Evolutionary conservation across 495 filamentous ascomycete species (phyloP).

Genomic region (Lineolata rhizophorae): DNA sequence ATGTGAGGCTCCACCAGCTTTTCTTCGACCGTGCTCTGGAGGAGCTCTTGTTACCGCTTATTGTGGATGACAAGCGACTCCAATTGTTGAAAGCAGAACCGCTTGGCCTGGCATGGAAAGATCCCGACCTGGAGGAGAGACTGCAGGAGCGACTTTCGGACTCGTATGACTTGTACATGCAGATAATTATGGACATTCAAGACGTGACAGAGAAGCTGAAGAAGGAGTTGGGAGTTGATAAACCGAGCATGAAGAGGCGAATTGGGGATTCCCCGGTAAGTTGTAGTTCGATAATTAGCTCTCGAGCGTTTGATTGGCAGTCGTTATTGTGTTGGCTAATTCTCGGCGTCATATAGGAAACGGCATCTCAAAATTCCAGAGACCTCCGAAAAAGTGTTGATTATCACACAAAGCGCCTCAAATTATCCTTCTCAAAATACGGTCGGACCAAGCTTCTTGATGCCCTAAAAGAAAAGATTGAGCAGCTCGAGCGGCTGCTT

Average conservation of each 20-base stretch:
- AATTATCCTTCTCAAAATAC: background rate
- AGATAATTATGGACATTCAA: slow-evolving; percentile 5
- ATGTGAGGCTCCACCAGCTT: slow-evolving; percentile 14
- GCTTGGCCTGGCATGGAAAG: slow-evolving; percentile 5
- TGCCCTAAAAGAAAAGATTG: too few relatives aligned
- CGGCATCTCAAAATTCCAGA: background rate
- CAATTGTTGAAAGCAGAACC: slow-evolving; percentile 4
- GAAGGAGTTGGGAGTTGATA: slow-evolving; percentile 16
- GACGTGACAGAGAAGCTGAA: slow-evolving; percentile 7
- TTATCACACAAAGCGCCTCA: background rate
- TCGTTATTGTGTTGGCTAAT: background rate
- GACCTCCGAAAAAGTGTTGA: background rate
- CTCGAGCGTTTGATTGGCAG: background rate
- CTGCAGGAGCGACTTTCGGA: slow-evolving; percentile 5
- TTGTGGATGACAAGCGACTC: slow-evolving; percentile 11
- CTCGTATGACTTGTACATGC: slow-evolving; percentile 5
- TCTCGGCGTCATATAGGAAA: background rate
- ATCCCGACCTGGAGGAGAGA: slow-evolving; percentile 4
- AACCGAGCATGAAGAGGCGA: slow-evolving; percentile 10
- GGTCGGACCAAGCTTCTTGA: too few relatives aligned
- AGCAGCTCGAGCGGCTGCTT: too few relatives aligned
- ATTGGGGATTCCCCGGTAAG: background rate
- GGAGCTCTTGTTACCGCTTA: slow-evolving; percentile 12
- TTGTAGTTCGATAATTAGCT: too few relatives aligned
- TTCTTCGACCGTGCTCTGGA: slow-evolving; percentile 12